Percentiles rank a stretch among this genome's conserved stretches.
Evolutionary conservation across 2,329 filamentous ascomycete genomes (phyloP).

Genomic region (Dactylellina haptotyla): DNA sequence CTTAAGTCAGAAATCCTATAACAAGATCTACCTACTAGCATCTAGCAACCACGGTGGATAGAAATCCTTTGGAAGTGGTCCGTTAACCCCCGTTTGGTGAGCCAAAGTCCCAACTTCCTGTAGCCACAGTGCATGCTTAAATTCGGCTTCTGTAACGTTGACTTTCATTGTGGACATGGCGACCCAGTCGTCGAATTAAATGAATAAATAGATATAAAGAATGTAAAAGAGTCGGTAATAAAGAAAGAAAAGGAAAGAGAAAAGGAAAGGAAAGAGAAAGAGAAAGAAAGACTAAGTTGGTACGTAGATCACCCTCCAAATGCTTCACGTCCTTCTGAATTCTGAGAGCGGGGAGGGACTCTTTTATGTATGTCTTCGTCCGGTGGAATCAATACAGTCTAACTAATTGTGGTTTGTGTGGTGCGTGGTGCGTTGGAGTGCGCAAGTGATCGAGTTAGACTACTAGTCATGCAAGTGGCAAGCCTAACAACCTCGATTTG

Average conservation of each 20-base stretch:
- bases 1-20: neutral
- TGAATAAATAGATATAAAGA: slow-evolving; percentile 7
- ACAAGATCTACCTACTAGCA: slow-evolving; percentile 9
- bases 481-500: slow-evolving; percentile 23
- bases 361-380: slow-evolving; percentile 33
- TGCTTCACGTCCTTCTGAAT: neutral
- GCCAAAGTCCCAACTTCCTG: slow-evolving; percentile 33
- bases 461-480: slow-evolving; percentile 17
- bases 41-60: slow-evolving; percentile 40
- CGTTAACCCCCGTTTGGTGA: slow-evolving; percentile 40
- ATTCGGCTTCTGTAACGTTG: slow-evolving; percentile 25
- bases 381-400: neutral
- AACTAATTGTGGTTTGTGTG: neutral
- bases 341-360: slow-evolving; percentile 6
- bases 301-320: slow-evolving; percentile 15
- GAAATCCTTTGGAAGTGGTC: slow-evolving; percentile 40
- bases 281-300: slow-evolving; percentile 33
- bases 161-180: slow-evolving; percentile 21
- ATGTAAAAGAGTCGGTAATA: slow-evolving; percentile 3
- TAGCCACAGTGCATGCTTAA: slow-evolving; percentile 45
- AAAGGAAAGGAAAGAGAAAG: slow-evolving; percentile 4
- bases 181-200: slow-evolving; percentile 39
- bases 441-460: slow-evolving; percentile 31
- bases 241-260: neutral
- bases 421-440: slow-evolving; percentile 35